A percentile compares a stretch with the other conserved stretches of the same genome.
Conservation (phyloP, 2,329 filamentous ascomycete genomes). For the Phoma sp. region DNA sequence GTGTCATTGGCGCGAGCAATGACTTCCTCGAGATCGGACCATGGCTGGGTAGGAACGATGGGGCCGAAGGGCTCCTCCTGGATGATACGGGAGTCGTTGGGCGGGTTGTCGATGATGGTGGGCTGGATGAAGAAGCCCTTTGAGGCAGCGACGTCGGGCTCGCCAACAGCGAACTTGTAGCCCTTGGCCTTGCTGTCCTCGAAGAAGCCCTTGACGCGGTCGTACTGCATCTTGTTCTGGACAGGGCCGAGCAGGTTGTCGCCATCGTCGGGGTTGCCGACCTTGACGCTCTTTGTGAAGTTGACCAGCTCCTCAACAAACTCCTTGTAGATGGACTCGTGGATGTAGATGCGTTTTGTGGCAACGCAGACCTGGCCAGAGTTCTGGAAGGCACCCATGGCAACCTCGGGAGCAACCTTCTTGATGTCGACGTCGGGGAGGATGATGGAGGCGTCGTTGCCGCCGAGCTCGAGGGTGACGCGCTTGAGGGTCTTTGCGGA, state of each 20-base stretch:
- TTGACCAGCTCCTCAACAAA: constrained; percentile 52
- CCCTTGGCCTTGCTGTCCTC: constrained; percentile 63
- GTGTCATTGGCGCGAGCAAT: constrained; percentile 57
- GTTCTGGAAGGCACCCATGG: constrained; percentile 63
- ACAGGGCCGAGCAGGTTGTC: constrained; percentile 65
- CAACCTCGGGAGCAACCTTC: constrained; percentile 58
- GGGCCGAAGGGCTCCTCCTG: constrained; percentile 70
- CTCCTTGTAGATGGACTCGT: constrained; percentile 49
- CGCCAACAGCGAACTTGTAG: constrained; percentile 62
- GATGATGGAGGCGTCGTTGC: constrained; percentile 69
- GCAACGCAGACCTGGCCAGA: constrained; percentile 59
- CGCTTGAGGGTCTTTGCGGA: constrained; percentile 66
- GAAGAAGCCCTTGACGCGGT: constrained; percentile 65
- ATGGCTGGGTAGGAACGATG: constrained; percentile 70
- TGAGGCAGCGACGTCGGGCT: constrained; percentile 38
- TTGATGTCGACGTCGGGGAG: constrained; percentile 65
- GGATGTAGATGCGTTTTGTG: constrained; percentile 49
- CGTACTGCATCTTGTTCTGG: constrained; percentile 71
- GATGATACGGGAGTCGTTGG: constrained; percentile 64
- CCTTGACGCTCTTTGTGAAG: constrained; percentile 54
- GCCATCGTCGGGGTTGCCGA: constrained; percentile 50
- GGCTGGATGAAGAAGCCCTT: constrained; percentile 67
- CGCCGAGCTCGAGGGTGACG: constrained; percentile 67
- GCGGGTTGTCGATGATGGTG: constrained; percentile 66
- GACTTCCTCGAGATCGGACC: constrained; percentile 64